phyloP scores from a whole-genome alignment of 2,329 filamentous ascomycete species.

The Capronia coronata region DNA sequence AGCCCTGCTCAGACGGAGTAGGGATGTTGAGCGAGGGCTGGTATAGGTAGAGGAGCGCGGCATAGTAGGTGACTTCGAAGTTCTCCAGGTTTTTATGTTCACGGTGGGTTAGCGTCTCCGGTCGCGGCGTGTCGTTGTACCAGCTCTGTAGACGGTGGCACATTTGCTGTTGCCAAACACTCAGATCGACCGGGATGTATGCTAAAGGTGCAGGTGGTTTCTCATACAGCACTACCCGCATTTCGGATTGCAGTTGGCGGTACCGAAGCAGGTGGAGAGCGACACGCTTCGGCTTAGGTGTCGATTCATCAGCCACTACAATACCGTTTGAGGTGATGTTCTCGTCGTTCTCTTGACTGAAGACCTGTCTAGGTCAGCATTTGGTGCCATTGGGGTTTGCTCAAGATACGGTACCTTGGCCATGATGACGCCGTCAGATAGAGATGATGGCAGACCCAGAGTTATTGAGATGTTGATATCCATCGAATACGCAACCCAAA shows the following conservation, averaged over 20 bases:
- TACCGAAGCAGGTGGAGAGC: slow-evolving; percentile 10
- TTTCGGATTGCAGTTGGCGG: slow-evolving; percentile 16
- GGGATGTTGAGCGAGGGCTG: slow-evolving; percentile 13
- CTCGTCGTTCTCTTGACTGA: slow-evolving; percentile 9
- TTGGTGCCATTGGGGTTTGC: neutral
- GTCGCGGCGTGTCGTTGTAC: slow-evolving; percentile 10
- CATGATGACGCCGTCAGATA: slow-evolving; percentile 15
- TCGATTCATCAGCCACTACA: neutral
- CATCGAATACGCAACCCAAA: slow-evolving; percentile 17
- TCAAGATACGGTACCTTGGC: slow-evolving; percentile 9
- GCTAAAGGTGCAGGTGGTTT: neutral
- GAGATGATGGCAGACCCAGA: slow-evolving; percentile 4
- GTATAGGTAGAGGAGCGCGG: slow-evolving; percentile 15
- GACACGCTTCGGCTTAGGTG: slow-evolving; percentile 5
- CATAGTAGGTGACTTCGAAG: slow-evolving; percentile 13
- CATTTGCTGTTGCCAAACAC: slow-evolving; percentile 7
- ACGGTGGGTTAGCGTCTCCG: neutral
- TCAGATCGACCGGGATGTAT: slow-evolving; percentile 4
- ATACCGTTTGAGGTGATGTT: slow-evolving; percentile 8
- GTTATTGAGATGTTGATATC: slow-evolving; percentile 14
- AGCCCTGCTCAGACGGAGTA: neutral
- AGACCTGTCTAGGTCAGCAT: slow-evolving; percentile 5
- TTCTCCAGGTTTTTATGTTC: slow-evolving; percentile 14
- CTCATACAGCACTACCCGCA: slow-evolving; percentile 11
- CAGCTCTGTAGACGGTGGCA: slow-evolving; percentile 7